These are phyloP conservation scores for Syzygium malaccense DNA, from an alignment of 441 rosid species.

Conservation along the genomic window DNA sequence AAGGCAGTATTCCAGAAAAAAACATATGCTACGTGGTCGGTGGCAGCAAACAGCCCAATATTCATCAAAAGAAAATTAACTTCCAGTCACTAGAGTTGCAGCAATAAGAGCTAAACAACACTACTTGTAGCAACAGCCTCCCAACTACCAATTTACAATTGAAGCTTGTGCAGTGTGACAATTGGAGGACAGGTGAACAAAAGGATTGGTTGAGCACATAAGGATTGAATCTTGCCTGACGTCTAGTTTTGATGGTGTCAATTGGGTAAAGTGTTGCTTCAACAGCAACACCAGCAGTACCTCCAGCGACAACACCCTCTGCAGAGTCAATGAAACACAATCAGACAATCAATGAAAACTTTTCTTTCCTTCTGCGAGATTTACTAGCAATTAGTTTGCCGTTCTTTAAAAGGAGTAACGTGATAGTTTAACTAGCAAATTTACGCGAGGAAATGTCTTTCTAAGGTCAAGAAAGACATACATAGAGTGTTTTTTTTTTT, in stretches of 20 bases:
- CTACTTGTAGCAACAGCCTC: not conserved
- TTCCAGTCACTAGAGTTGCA: not conserved
- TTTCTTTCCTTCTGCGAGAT: not conserved
- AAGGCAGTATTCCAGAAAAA: not conserved
- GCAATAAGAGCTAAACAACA: not conserved
- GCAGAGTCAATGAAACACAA: too few species aligned
- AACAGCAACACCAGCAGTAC: constrained; percentile 44
- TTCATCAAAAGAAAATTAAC: not conserved
- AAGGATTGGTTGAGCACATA: not conserved
- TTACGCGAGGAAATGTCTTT: not conserved
- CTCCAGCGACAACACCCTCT: constrained; percentile 37
- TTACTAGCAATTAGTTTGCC: not conserved
- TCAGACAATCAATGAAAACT: not conserved
- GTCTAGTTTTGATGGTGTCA: constrained; percentile 50
- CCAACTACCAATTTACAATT: not conserved
- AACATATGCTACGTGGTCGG: not conserved
- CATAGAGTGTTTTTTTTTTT: too few species aligned
- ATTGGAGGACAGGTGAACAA: not conserved
- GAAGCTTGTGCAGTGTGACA: not conserved
- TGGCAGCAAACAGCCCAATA: not conserved
- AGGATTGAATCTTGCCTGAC: constrained; percentile 29
- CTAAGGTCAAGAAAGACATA: not conserved
- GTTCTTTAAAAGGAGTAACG: not conserved
- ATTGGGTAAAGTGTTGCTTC: constrained; percentile 46
- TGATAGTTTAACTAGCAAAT: not conserved